These are phyloP conservation scores for Trichoderma gracile DNA, from an alignment of 2,329 filamentous ascomycete species.

Conservation along the genomic window DNA sequence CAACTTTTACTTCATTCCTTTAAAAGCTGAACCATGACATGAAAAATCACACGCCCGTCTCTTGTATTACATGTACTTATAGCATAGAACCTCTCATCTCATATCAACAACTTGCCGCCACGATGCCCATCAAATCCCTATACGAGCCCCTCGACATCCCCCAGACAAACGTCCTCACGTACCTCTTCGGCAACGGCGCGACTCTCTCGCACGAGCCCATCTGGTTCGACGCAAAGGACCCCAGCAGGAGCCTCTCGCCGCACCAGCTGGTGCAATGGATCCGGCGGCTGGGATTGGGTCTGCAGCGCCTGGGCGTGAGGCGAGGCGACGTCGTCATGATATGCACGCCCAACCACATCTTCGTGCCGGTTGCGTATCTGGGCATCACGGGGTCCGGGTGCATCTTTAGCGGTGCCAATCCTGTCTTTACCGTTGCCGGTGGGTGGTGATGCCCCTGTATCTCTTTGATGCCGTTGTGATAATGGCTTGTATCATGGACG, in stretches of 20 bases:
- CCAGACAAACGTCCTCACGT: slow-evolving; percentile 46
- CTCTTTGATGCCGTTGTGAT: too few species aligned
- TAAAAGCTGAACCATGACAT: too few species aligned
- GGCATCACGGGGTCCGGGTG: slow-evolving; percentile 54
- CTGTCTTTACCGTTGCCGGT: slow-evolving; percentile 52
- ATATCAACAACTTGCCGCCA: slow-evolving; percentile 1
- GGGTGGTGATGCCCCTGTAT: slow-evolving; percentile 26
- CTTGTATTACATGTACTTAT: too few species aligned
- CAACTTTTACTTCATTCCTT: too few species aligned
- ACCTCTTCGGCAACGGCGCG: slow-evolving; percentile 38
- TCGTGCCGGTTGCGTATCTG: slow-evolving; percentile 55
- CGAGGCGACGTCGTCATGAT: slow-evolving; percentile 55
- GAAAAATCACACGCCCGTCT: too few species aligned
- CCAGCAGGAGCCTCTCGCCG: slow-evolving; percentile 47
- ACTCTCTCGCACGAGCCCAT: slow-evolving; percentile 48
- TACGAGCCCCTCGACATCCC: slow-evolving; percentile 47
- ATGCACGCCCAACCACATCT: slow-evolving; percentile 56
- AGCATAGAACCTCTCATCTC: too few species aligned
- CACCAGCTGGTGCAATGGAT: slow-evolving; percentile 52
- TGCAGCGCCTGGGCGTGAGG: slow-evolving; percentile 48
- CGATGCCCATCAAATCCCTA: slow-evolving; percentile 47
- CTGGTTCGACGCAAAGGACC: slow-evolving; percentile 55
- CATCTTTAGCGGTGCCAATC: slow-evolving; percentile 57
- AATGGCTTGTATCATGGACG: too few species aligned
- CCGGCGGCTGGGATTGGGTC: slow-evolving; percentile 51